Percentiles rank a stretch among this genome's conserved stretches.
phyloP scores from a whole-genome alignment of 2,329 filamentous ascomycete species.

The Diaporthe amygdali region DNA sequence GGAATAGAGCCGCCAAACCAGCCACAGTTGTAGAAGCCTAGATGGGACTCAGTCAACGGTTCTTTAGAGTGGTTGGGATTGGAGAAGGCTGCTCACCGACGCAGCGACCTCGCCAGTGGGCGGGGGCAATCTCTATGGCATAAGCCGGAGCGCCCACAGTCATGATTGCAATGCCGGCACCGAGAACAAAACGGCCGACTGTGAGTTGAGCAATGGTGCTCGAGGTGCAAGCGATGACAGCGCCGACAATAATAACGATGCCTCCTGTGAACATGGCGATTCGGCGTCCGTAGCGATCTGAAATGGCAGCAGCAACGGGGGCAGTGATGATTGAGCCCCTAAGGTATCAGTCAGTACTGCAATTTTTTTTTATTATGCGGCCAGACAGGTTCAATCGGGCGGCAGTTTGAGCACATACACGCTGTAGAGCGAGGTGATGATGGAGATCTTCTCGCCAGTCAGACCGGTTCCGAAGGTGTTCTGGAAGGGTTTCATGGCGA shows the following conservation, averaged over 20 bases:
- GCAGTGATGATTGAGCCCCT: constrained; percentile 48
- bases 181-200: constrained; percentile 52
- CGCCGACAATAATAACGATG: constrained; percentile 50
- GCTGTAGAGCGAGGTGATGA: constrained; percentile 53
- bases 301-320: constrained; percentile 48
- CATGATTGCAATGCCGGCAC: constrained; percentile 52
- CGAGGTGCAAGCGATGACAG: constrained; percentile 46
- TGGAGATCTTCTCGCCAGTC: constrained; percentile 43
- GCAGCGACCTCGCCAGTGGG: constrained; percentile 56
- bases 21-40: constrained; percentile 56
- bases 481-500: constrained; percentile 50
- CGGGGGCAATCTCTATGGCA: constrained; percentile 51
- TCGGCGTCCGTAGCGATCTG: constrained; percentile 49
- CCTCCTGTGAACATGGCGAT: constrained; percentile 51
- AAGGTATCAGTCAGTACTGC: neutral
- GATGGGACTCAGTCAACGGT: neutral
- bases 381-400: neutral
- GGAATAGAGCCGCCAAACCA: constrained; percentile 58
- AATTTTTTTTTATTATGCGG: neutral
- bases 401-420: constrained; percentile 41
- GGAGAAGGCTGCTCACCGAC: constrained; percentile 37
- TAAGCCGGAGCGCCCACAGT: constrained; percentile 54
- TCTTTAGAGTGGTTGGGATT: neutral
- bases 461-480: constrained; percentile 43
- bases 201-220: constrained; percentile 45